These are phyloP conservation scores for Yarrowia phangngaensis DNA, from an alignment of 805 yeast species.

Conservation along the genomic window DNA sequence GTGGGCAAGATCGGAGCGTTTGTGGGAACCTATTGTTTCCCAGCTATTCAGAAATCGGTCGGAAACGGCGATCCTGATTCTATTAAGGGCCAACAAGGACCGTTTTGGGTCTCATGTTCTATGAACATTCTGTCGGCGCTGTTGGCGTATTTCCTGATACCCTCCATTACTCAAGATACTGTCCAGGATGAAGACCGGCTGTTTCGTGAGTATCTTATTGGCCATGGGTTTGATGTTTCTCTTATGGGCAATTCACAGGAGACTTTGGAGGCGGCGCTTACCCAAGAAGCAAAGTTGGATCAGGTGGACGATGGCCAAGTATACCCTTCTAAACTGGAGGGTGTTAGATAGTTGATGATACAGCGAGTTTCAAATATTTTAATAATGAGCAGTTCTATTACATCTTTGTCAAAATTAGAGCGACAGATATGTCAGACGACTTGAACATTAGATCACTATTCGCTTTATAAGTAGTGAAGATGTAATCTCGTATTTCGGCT, in stretches of 20 bases:
- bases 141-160: constrained; percentile 66
- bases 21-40: constrained; percentile 85
- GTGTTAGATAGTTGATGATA: no score
- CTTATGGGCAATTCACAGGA: constrained; percentile 17
- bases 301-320: no score
- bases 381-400: no score
- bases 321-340: no score
- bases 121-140: constrained; percentile 69
- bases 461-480: no score
- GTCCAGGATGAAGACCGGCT: constrained; percentile 70
- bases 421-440: no score
- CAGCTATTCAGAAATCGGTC: constrained; percentile 57
- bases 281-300: no score
- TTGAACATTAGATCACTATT: no score
- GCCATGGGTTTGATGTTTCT: constrained; percentile 67
- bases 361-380: no score
- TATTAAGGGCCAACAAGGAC: constrained; percentile 61
- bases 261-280: constrained; percentile 7
- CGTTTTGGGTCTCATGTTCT: constrained; percentile 77
- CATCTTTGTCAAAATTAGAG: no score
- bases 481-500: no score
- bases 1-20: constrained; percentile 90
- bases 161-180: constrained; percentile 79
- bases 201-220: constrained; percentile 62
- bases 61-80: constrained; percentile 45